Base-by-base conservation (phyloP, 2,329 filamentous ascomycete genomes). In the Curvularia lunata region DNA sequence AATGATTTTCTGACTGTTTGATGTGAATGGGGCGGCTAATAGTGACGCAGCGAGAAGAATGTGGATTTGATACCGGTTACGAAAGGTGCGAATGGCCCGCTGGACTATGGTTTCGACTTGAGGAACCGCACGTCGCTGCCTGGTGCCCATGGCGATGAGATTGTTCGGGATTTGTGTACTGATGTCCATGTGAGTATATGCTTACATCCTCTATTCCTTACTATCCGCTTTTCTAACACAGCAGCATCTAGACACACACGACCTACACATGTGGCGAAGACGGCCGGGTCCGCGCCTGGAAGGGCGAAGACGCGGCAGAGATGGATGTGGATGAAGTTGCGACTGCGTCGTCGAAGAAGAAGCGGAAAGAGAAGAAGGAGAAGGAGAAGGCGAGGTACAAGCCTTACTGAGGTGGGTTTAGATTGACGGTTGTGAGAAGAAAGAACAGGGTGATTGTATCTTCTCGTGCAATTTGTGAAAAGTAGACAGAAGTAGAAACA, bases 251-350 rank as follows among this genome's bases (percentile, higher is more conserved):
- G 73, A 72, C 66, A 19, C 62, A 64, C 18, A 76, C 69, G 25
- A 75, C 77, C n/a, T 79, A 78, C 60, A 82, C 77, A 13, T 81
- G 79, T 60, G 81, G 81, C n/a, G 81, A 83, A 68, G 81, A 83
- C 61, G 79, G 81, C 8, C 68, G 68, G 5, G 71, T 83, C 28
- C 76, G 77, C 47, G 73, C 78, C 1, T 83, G 81, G 81, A 75
- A 72, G 54, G 61, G 63, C 7, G 52, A 55, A 12, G 59, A 57
- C 5, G 63, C 54, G 2, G 64, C 54, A 32, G 52, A 27, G 28
- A 74, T 74, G 70, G 66, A 72, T 5, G 50, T 69, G 16, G 72
- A 73, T 16, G 71, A 71, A 19, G 65, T 46, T 4, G 58, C 52
- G 1, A 62, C 66, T 1, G 63, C 66, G 13, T 21, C 56, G 27